phyloP scores from a whole-genome alignment of 108 stramenopile species.

The Discostella stelligeroides region DNA sequence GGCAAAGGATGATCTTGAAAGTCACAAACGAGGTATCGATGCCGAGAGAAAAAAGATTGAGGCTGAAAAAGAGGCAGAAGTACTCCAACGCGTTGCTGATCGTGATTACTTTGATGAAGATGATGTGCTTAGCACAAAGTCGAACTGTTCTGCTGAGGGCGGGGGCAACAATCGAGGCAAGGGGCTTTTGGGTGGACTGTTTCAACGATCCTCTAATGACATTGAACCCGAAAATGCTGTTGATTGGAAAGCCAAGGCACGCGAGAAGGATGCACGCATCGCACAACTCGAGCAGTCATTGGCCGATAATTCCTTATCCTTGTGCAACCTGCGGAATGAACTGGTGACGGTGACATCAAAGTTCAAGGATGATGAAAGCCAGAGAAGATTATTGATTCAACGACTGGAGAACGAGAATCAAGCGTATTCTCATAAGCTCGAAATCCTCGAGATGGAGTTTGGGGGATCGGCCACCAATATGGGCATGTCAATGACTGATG shows the following conservation, averaged over 20 bases:
- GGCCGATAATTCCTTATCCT: conserved; percentile 35
- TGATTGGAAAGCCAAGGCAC: conserved; percentile 31
- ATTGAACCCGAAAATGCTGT: conserved; percentile 6
- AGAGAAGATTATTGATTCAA: conserved; percentile 40
- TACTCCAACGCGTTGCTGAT: conserved; percentile 31
- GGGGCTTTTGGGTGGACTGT: conserved; percentile 29
- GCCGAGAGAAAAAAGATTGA: conserved; percentile 17
- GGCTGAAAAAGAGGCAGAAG: conserved; percentile 32
- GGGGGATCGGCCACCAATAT: conserved; percentile 1
- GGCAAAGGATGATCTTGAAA: conserved; percentile 33
- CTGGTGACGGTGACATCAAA: conserved; percentile 32
- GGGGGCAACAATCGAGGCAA: neutral
- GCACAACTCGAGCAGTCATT: conserved; percentile 32
- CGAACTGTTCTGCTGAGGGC: conserved; percentile 6
- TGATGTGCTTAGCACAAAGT: conserved; percentile 4
- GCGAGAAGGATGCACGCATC: conserved; percentile 40
- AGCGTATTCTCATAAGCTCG: conserved; percentile 44
- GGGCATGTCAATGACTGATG: neutral
- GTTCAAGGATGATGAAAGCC: conserved; percentile 46
- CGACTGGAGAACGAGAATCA: conserved; percentile 44
- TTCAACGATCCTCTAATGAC: conserved; percentile 19
- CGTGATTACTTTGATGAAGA: conserved; percentile 44
- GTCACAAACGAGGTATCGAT: conserved; percentile 31
- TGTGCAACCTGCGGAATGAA: conserved; percentile 41
- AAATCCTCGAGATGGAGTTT: conserved; percentile 7